Conservation (phyloP, 1,284 basidiomycete genomes). For the Waitea zeae region DNA sequence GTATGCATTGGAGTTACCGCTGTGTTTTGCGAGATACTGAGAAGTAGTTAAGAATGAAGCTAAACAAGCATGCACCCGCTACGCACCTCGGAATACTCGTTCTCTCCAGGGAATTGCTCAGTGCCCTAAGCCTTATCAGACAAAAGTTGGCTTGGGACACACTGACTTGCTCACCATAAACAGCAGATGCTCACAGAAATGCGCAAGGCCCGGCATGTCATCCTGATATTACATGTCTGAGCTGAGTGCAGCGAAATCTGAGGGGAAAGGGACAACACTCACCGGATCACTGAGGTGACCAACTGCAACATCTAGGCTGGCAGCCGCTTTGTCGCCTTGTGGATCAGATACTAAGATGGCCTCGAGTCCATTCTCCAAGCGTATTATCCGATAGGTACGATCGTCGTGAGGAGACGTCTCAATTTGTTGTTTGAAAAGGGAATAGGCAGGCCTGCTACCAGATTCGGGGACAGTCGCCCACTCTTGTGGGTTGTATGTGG, state of each 20-base stretch:
- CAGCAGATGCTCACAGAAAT: constrained; percentile 90
- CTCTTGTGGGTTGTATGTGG: too few species aligned
- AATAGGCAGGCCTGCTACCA: constrained; percentile 19
- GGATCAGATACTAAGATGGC: constrained; percentile 78
- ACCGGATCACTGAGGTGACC: constrained; percentile 92
- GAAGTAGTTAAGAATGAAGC: constrained; percentile 3
- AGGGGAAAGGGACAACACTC: constrained; percentile 16
- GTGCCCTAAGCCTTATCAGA: constrained; percentile 37
- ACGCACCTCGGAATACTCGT: constrained; percentile 73
- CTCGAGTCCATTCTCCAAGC: constrained; percentile 77
- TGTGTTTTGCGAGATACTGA: constrained; percentile 80
- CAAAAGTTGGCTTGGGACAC: too few species aligned
- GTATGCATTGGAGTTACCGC: constrained; percentile 87
- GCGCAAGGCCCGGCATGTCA: constrained; percentile 80
- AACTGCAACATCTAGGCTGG: constrained; percentile 88
- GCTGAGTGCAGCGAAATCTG: constrained; percentile 3
- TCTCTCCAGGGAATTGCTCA: constrained; percentile 75
- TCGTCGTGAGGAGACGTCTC: constrained; percentile 67
- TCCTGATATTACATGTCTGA: constrained; percentile 28
- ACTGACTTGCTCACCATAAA: constrained; percentile 68
- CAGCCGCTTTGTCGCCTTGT: constrained; percentile 87
- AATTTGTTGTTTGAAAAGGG: constrained; percentile 47
- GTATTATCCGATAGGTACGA: constrained; percentile 67
- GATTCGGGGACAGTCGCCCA: neutral
- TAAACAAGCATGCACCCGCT: constrained; percentile 3